These are phyloP conservation scores for Lanmaoa rubissima DNA, from an alignment of 768 basidiomycete species.

Conservation along the genomic window DNA sequence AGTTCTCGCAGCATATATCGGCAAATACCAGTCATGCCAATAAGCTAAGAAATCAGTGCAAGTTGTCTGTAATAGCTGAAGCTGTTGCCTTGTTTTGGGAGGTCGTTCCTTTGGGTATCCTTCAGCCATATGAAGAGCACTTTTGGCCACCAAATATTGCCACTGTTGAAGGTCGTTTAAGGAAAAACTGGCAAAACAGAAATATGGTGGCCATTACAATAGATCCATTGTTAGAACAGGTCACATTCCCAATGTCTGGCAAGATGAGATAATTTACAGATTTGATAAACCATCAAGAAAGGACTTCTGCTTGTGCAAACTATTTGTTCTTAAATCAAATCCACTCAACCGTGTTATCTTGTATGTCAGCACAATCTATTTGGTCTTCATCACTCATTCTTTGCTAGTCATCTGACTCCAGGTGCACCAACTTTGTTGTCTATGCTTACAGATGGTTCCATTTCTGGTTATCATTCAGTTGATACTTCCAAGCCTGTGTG, in stretches of 20 bases:
- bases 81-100: constrained; percentile 48
- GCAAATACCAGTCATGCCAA: constrained; percentile 30
- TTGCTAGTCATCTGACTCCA: constrained; percentile 58
- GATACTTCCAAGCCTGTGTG: constrained; percentile 48
- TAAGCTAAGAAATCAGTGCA: constrained; percentile 52
- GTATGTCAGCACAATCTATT: constrained; percentile 39
- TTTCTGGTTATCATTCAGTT: constrained; percentile 44
- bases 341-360: constrained; percentile 57
- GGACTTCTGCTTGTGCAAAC: constrained; percentile 68
- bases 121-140: constrained; percentile 58
- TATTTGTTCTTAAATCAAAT: constrained; percentile 73
- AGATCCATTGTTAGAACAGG: constrained; percentile 43
- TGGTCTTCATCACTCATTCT: constrained; percentile 6
- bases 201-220: constrained; percentile 54
- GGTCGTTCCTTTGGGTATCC: constrained; percentile 35
- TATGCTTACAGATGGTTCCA: constrained; percentile 39
- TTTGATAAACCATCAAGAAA: constrained; percentile 47
- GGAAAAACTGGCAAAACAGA: constrained; percentile 38
- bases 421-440: constrained; percentile 61
- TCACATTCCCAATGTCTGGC: constrained; percentile 15
- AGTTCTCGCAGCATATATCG: constrained; percentile 41
- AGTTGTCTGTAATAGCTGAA: constrained; percentile 74
- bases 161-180: constrained; percentile 23
- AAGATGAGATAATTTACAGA: neutral
- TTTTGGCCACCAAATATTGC: constrained; percentile 55